Evolutionary conservation across 1,284 basidiomycete species (phyloP).

Genomic region (Kwoniella shivajii): DNA sequence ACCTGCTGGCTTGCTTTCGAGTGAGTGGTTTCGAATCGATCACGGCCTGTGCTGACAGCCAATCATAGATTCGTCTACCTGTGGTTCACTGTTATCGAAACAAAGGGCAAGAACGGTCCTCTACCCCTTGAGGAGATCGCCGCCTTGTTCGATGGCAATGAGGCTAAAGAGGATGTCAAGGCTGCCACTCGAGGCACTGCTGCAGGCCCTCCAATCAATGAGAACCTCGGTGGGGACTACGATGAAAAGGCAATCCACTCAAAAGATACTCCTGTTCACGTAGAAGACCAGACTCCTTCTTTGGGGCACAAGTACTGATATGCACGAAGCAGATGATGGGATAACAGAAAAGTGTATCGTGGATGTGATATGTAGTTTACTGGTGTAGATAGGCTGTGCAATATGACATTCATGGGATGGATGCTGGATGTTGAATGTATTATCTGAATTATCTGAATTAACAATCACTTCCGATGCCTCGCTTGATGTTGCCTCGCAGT

Average conservation of each 20-base stretch:
- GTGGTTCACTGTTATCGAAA: conserved; percentile 50
- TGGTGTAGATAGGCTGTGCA: no score
- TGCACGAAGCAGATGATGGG: no score
- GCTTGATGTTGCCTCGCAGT: no score
- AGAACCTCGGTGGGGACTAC: conserved; percentile 3
- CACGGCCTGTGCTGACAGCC: neutral
- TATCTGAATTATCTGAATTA: no score
- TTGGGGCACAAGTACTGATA: no score
- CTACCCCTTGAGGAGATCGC: conserved; percentile 48
- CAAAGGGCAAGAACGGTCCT: conserved; percentile 44
- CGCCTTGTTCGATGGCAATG: conserved; percentile 30
- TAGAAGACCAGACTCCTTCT: no score
- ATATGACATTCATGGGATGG: no score
- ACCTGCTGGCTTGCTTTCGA: conserved; percentile 23
- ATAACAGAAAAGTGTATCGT: no score
- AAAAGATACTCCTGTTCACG: conserved; percentile 3
- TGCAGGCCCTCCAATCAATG: neutral
- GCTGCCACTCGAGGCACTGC: neutral
- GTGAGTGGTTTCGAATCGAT: neutral
- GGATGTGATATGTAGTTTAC: no score
- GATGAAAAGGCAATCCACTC: conserved; percentile 7
- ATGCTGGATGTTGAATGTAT: no score
- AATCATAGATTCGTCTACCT: conserved; percentile 42
- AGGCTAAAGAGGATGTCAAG: conserved; percentile 7
- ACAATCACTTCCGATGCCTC: no score